Evolutionary conservation across 139 green algal species (phyloP).

Genomic region (Chlamydomonas schloesseri): DNA sequence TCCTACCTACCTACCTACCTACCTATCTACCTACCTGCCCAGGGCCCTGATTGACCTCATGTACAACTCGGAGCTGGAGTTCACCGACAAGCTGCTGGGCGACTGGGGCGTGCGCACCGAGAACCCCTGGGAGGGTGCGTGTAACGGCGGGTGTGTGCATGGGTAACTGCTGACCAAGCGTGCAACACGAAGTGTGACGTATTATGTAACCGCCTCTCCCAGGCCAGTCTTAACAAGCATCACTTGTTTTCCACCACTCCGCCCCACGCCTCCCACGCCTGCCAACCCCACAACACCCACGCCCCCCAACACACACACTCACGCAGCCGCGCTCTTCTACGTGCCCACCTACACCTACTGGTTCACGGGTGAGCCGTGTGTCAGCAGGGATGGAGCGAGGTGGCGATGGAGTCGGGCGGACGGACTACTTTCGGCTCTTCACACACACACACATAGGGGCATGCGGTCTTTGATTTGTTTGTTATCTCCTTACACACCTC

Average conservation of each 20-base stretch:
- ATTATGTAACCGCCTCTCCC: no score
- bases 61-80: slow-evolving; percentile 35
- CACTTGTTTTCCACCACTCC: no score
- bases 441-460: neutral
- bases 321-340: slow-evolving; percentile 25
- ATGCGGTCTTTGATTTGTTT: neutral
- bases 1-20: no score
- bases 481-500: no score
- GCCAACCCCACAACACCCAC: no score
- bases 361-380: slow-evolving; percentile 7
- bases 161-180: no score
- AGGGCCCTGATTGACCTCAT: slow-evolving; percentile 40
- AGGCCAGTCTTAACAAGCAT: no score
- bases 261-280: no score
- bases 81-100: slow-evolving; percentile 25
- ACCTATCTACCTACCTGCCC: no score
- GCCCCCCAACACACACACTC: no score
- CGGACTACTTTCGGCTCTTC: neutral
- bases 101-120: slow-evolving; percentile 37
- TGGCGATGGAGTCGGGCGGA: neutral
- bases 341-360: slow-evolving; percentile 33
- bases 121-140: slow-evolving; percentile 41
- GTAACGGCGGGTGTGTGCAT: no score
- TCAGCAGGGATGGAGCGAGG: neutral
- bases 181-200: no score